Evolutionary conservation across 805 yeast genomes (phyloP).

Genomic region (Candida ascalaphidarum): DNA sequence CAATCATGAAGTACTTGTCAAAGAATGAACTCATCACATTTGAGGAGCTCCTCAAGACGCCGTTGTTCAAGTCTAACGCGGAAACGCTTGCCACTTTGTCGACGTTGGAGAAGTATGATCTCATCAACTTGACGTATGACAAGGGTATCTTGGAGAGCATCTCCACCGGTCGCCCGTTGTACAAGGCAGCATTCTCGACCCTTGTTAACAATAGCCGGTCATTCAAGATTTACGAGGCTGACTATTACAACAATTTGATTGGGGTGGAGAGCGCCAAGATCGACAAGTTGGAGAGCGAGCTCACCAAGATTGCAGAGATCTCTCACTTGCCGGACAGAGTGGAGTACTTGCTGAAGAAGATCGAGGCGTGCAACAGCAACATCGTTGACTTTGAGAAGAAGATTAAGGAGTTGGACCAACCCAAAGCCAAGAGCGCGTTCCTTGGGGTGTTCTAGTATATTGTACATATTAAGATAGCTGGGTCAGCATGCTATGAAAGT

Average conservation of each 20-base stretch:
- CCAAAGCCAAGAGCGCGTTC: constrained; percentile 4
- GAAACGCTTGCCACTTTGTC: constrained; percentile 40
- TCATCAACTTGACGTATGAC: constrained; percentile 63
- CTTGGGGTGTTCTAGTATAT: constrained; percentile 3
- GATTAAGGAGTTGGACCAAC: constrained; percentile 12
- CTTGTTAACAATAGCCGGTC: constrained; percentile 51
- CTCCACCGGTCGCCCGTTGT: constrained; percentile 78
- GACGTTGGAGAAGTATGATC: constrained; percentile 71
- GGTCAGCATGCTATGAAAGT: constrained; percentile 3
- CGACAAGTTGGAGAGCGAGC: constrained; percentile 59
- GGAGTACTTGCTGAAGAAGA: constrained; percentile 58
- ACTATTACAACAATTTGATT: constrained; percentile 47
- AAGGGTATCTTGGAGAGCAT: constrained; percentile 67
- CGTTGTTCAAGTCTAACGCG: constrained; percentile 52
- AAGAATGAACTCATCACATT: constrained; percentile 36
- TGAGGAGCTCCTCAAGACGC: constrained; percentile 44
- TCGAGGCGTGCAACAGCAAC: constrained; percentile 48
- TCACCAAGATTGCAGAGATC: constrained; percentile 46
- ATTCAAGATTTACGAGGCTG: constrained; percentile 54
- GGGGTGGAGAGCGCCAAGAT: constrained; percentile 56
- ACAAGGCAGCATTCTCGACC: constrained; percentile 65
- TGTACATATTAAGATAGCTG: too few species aligned
- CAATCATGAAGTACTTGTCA: constrained; percentile 57
- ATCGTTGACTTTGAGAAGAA: constrained; percentile 20
- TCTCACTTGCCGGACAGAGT: constrained; percentile 55